Evolutionary conservation across 1,139 yeast genomes (phyloP), one percentile per base, ranked within the genome.

Genomic region (Diutina scorzettiae): DNA sequence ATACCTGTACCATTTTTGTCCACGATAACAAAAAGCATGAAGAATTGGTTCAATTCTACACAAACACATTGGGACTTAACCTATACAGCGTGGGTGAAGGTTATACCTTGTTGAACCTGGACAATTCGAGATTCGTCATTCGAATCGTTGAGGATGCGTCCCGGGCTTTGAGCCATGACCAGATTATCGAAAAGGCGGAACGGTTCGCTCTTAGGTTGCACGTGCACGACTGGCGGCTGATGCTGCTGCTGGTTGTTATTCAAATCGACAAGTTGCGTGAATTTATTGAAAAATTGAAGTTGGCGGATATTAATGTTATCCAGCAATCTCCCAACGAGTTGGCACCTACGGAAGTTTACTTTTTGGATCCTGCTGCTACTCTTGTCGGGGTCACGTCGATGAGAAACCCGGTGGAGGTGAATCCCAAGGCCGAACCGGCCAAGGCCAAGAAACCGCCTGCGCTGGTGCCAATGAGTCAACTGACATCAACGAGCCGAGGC

Each of bases 351-450:
- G 87, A 81, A 54, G 66, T 78, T 17, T 81, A 78, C 57, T 71
- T 76, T 16, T 53, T 78, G 31, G 89, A 81, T 53, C 87, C 89
- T 2, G 60, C 78, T 49, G 87, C 87, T 19, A 68, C 71, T 47
- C 57, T 80, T 32, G 59, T 82, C 41, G 93, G 91, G 14, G 81
- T 82, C 57, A 74, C 83, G 20, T 66, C 78, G 9, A 60, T 73
- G 34, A 58, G 59, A 30, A 81, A 81, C 49, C 76, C 87, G 5
- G 65, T 79, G 49, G 66, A 79, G 20, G 59, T 76, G 16, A 62
- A 60, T 39, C 73, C 81, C 20, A 75, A 67, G 5, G 59, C 59
- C 20, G 51, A 47, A 41, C 55, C 51, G 45, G 52, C 47, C 11
- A 5, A 24, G 45, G 29, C 32, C 25, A 18, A 21, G 27, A 21